Base-by-base conservation (phyloP, 2,329 filamentous ascomycete genomes). In the Raffaelea ambrosiae region DNA sequence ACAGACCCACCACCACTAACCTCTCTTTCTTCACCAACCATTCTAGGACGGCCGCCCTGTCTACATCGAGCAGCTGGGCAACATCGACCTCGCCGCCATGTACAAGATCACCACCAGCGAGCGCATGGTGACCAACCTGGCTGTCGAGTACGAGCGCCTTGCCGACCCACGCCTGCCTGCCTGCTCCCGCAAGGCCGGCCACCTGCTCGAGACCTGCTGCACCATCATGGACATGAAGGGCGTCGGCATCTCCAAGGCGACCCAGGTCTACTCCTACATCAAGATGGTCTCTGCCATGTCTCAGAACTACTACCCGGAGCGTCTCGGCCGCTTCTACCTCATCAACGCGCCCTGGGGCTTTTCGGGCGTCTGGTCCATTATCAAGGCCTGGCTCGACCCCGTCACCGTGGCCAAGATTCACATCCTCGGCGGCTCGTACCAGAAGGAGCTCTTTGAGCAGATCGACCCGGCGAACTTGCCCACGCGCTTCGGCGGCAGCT, bases 301-400 rank as follows among this genome's bases (percentile, higher is more conserved):
- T 55, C 93, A 97, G 71, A 95, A 97, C 79, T 95, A 97, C 81
- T 98, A 98, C 72, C 93, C 93, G 8, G 93, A 98, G 77, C 87
- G 93, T 51, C 77, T 98, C 51, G 93, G 93, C 61, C 90, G 89
- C 70, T 77, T 98, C 63, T 98, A 95, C 77, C 73, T 98, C 59
- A 96, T 98, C 81, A 98, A 98, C 70, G 88, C 91, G 3, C 89
- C 89, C 19, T 97, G 90, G 90, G 90, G 90, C 22, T 97, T 97
- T 76, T 84, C 84, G 53, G 77, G 78, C 57, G 86, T 89, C 54
- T 98, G 93, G 77, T 76, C 71, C 63, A 77, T 94, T 49, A 79
- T 97, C 68, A 96, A 94, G 77, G 82, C 83, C 56, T 97, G 93
- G 81, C 78, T 98, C 60, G 93, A 98, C 70, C 93, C 93, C 45